A percentile compares a stretch with the other conserved stretches of the same genome.
Conservation (phyloP, 148 eudicot species). For the Silene uniflora region DNA sequence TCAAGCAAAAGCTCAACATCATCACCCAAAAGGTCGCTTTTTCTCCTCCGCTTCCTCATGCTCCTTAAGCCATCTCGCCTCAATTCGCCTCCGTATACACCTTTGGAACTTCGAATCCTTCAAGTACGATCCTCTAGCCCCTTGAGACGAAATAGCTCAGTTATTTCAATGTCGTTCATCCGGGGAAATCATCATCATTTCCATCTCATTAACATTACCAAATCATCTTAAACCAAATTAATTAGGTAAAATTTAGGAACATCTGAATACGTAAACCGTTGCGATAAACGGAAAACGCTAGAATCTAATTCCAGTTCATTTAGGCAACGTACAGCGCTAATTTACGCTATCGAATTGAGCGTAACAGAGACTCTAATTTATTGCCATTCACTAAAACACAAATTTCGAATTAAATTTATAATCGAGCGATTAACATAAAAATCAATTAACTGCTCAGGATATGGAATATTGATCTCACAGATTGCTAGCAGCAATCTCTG, state of each 20-base stretch:
- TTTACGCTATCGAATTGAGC: neutral
- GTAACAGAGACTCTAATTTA: conserved; percentile 14
- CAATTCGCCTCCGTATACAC: too few species aligned
- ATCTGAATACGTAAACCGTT: conserved; percentile 2
- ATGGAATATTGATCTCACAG: conserved; percentile 41
- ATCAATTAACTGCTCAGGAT: conserved; percentile 42
- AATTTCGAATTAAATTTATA: too few species aligned
- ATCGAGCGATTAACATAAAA: too few species aligned
- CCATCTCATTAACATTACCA: conserved; percentile 1
- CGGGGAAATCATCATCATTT: conserved; percentile 36
- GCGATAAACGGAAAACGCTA: neutral
- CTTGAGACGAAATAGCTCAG: conserved; percentile 28
- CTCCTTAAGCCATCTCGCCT: too few species aligned
- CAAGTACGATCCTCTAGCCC: too few species aligned
- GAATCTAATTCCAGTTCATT: neutral
- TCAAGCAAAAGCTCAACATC: too few species aligned
- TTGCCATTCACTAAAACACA: neutral
- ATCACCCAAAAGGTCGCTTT: too few species aligned
- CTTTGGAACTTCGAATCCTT: too few species aligned
- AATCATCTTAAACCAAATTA: too few species aligned
- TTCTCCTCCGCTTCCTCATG: too few species aligned
- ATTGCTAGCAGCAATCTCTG: conserved; percentile 44
- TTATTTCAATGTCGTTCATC: too few species aligned
- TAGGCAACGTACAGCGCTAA: conserved; percentile 20
- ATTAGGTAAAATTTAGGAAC: too few species aligned